A percentile compares a stretch with the other conserved stretches of the same genome.
Evolutionary conservation across 345 rosid species (phyloP).

Genomic region (Stellera chamaejasme): DNA sequence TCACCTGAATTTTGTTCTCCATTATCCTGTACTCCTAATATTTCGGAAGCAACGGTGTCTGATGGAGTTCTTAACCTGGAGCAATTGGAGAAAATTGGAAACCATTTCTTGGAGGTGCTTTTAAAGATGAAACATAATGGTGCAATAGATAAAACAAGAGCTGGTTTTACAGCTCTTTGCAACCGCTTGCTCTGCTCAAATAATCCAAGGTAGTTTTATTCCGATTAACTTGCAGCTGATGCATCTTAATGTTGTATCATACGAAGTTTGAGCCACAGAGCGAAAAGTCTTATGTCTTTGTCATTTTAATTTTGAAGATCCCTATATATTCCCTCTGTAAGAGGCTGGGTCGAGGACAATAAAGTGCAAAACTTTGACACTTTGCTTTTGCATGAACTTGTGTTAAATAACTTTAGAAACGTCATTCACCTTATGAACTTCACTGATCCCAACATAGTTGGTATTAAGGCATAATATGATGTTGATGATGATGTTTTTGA

Average conservation of each 20-base stretch:
- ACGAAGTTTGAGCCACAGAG: background rate
- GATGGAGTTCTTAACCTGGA: slow-evolving; percentile 60
- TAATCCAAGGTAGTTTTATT: slow-evolving; percentile 52
- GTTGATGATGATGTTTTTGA: background rate
- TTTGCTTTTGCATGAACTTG: no score
- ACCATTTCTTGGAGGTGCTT: slow-evolving; percentile 93
- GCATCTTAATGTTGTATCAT: background rate
- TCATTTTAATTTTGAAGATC: no score
- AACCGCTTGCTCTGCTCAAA: slow-evolving; percentile 92
- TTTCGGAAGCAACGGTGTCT: slow-evolving; percentile 16
- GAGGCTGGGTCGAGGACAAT: background rate
- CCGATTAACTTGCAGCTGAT: slow-evolving; percentile 8
- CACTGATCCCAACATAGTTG: no score
- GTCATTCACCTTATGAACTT: no score
- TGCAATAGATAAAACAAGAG: slow-evolving; percentile 97
- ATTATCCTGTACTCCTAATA: slow-evolving; percentile 25
- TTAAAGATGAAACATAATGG: slow-evolving; percentile 96
- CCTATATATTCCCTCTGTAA: background rate
- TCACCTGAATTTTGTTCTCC: slow-evolving; percentile 23
- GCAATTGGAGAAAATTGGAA: slow-evolving; percentile 82
- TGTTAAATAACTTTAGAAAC: no score
- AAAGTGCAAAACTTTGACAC: no score
- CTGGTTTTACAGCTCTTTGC: slow-evolving; percentile 96
- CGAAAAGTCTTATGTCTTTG: no score
- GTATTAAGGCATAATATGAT: no score